These are phyloP conservation scores for Kurtzmaniella quercitrusa DNA, from an alignment of 1,139 yeast genomes.

Conservation along the genomic window DNA sequence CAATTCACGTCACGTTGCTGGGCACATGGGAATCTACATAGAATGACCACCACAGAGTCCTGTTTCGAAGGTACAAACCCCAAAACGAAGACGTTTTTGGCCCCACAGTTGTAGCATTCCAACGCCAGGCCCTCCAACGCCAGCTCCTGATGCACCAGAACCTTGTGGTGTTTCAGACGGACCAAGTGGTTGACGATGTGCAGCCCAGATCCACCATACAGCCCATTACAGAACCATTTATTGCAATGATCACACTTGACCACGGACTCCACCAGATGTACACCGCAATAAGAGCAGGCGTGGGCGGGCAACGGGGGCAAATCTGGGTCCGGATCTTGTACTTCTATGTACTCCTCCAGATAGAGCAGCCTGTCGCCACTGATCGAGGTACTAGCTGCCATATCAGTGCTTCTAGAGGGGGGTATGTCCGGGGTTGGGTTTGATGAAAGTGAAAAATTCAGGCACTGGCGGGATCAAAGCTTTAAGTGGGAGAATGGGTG, in stretches of 20 bases:
- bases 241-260: conserved; percentile 74
- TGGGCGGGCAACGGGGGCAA: conserved; percentile 19
- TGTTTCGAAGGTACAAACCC: conserved; percentile 89
- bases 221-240: conserved; percentile 92
- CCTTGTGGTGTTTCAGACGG: conserved; percentile 71
- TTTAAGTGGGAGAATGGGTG: background rate
- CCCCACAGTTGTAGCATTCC: conserved; percentile 91
- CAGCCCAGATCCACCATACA: conserved; percentile 47
- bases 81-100: conserved; percentile 69
- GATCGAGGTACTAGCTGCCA: background rate
- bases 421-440: background rate
- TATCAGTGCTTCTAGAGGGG: background rate
- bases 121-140: conserved; percentile 80
- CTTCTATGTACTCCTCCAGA: conserved; percentile 3
- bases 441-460: background rate
- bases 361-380: background rate
- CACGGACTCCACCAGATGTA: conserved; percentile 60
- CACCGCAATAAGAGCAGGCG: conserved; percentile 77
- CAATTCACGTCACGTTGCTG: conserved; percentile 69
- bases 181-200: conserved; percentile 88
- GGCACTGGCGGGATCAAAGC: background rate
- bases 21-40: conserved; percentile 90
- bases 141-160: conserved; percentile 72
- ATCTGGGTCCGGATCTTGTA: background rate
- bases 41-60: conserved; percentile 80